These are phyloP conservation scores for Fusarium armeniacum DNA, from an alignment of 2,329 filamentous ascomycete genomes.

Conservation along the genomic window DNA sequence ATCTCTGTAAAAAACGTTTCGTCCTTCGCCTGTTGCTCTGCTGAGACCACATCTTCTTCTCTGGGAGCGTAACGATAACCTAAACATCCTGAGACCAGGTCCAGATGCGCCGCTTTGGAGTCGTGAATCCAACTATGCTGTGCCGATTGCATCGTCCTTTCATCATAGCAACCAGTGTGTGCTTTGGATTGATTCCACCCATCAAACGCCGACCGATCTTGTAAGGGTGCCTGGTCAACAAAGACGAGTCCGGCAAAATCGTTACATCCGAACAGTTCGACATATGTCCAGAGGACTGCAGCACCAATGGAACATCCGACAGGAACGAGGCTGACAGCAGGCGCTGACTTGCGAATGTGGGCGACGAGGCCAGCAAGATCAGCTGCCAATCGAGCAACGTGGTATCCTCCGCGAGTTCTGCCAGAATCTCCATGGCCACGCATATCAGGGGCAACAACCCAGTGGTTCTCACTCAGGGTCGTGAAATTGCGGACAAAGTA, in stretches of 20 bases:
- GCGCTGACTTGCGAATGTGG: conserved; percentile 40
- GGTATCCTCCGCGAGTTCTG: conserved; percentile 45
- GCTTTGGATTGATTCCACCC: conserved; percentile 44
- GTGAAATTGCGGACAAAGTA: conserved; percentile 46
- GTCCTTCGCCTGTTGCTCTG: conserved; percentile 43
- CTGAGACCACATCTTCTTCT: conserved; percentile 39
- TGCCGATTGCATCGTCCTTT: conserved; percentile 45
- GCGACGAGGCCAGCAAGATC: conserved; percentile 43
- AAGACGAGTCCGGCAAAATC: conserved; percentile 50
- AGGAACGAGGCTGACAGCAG: conserved; percentile 39
- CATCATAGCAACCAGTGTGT: conserved; percentile 48
- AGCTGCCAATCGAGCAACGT: conserved; percentile 47
- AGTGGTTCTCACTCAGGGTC: conserved; percentile 39
- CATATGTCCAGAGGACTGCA: conserved; percentile 50
- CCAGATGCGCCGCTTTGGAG: conserved; percentile 42
- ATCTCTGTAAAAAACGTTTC: conserved; percentile 48
- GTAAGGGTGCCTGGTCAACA: conserved; percentile 49
- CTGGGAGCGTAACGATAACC: conserved; percentile 47
- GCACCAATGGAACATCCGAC: conserved; percentile 50
- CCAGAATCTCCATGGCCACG: conserved; percentile 48
- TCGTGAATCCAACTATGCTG: conserved; percentile 47
- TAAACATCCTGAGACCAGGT: conserved; percentile 46
- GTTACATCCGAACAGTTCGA: conserved; percentile 46
- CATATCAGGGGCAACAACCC: conserved; percentile 50
- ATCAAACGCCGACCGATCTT: conserved; percentile 47